Evolutionary conservation across 345 rosid genomes (phyloP), one percentile per base, ranked within the genome.

Genomic region (Brassica rapa): DNA sequence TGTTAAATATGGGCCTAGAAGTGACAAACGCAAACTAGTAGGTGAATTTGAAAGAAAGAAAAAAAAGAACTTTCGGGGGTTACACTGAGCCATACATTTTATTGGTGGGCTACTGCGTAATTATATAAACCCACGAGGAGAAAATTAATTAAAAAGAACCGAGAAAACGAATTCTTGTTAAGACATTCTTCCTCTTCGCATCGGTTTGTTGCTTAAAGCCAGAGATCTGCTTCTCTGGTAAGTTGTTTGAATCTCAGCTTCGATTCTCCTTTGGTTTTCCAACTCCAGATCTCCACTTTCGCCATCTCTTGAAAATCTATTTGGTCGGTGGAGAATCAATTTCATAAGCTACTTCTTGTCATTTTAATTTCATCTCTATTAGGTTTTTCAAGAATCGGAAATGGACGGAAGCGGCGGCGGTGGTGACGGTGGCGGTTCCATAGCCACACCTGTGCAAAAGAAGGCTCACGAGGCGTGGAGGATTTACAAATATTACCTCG

Each of bases 401-500:
- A 92, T 94, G 98, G 97, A 91, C 75, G 93, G 95, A 87, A 64
- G 77, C 30, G 8, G 53, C 14, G 53, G 77, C 25, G 8, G 16
- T 41, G 49, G 96, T 72, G 91, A 85, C n/a, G 71, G 83, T 82
- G 71, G 84, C 81, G 86, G 84, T 73, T 81, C 89, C 8, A 78
- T 37, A 7, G 87, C 88, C 25, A 83, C 93, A 10, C 94, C 96
- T 71, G 85, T 89, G 6, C 86, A 89, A 21, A 86, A 87, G 82
- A 80, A 85, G 81, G 90, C 86, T 64, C 85, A 91, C 33, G 88
- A 92, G 59, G 89, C 85, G 2, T 89, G 91, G 93, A 89, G 91
- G 87, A 51, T 87, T 35, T 92, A 87, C 80, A 94, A 88, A 82
- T 86, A 92, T 77, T 92, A 89, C 84, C 88, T 94, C 3, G 98